Conservation (phyloP, 225 moss, liverwort and hornwort species). For the Polytrichum formosum region DNA sequence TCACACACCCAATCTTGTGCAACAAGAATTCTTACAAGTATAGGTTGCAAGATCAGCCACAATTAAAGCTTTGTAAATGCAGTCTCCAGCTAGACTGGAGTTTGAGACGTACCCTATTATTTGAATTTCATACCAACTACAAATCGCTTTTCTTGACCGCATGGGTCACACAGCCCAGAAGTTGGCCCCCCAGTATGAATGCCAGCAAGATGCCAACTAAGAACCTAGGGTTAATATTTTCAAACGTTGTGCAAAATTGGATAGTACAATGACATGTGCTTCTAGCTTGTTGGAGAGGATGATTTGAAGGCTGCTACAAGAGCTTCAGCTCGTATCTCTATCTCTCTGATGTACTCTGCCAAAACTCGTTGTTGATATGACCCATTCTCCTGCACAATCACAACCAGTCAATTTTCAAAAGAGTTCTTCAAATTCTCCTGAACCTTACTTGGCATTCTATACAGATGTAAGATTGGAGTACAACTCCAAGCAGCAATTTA, state of each 20-base stretch:
- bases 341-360: conserved; percentile 78
- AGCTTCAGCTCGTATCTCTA: conserved; percentile 61
- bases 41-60: too few relatives aligned
- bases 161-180: too few relatives aligned
- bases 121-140: too few relatives aligned
- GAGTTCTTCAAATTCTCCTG: background rate
- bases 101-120: too few relatives aligned
- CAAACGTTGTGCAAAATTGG: conserved; percentile 37
- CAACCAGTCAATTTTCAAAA: background rate
- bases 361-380: conserved; percentile 88
- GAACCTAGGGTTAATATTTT: conserved; percentile 7
- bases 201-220: background rate
- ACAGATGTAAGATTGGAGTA: too few relatives aligned
- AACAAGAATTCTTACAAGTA: too few relatives aligned
- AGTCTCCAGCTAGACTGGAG: too few relatives aligned
- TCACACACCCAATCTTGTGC: too few relatives aligned
- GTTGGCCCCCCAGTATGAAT: too few relatives aligned
- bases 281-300: conserved; percentile 40
- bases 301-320: conserved; percentile 61
- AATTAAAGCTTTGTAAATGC: too few relatives aligned
- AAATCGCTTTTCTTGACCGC: too few relatives aligned
- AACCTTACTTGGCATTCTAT: background rate
- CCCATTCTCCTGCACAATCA: conserved; percentile 73
- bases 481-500: too few relatives aligned
- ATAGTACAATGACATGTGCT: conserved; percentile 10